phyloP scores from a whole-genome alignment of 2,329 filamentous ascomycete species.

The Fusarium drepaniforme region DNA sequence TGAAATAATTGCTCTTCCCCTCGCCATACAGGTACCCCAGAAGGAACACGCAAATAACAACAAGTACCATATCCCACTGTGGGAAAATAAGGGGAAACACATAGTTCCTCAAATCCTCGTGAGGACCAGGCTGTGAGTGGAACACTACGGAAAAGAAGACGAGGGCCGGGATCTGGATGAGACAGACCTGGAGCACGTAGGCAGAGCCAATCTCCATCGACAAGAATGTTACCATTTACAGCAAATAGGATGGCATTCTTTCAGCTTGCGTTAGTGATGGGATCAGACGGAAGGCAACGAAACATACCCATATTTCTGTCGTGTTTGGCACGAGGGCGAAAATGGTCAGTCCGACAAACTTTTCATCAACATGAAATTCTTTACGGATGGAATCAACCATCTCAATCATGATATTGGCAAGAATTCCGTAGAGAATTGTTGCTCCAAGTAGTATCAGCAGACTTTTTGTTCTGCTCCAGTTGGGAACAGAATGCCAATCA shows the following conservation, averaged over 20 bases:
- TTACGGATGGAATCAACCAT: not conserved
- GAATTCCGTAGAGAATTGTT: not conserved
- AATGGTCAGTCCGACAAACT: not conserved
- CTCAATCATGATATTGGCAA: not conserved
- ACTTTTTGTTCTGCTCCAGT: not conserved
- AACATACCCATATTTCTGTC: not conserved
- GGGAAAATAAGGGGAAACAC: not conserved
- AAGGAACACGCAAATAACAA: not conserved
- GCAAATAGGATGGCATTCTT: not conserved
- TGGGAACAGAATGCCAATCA: not conserved
- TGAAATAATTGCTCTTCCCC: not conserved
- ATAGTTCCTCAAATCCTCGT: not conserved
- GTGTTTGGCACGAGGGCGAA: not conserved
- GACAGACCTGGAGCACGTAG: not conserved
- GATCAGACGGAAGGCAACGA: not conserved
- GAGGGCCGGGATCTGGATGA: not conserved
- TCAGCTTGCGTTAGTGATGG: not conserved
- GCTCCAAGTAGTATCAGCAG: not conserved
- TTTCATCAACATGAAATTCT: not conserved
- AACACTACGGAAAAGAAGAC: not conserved
- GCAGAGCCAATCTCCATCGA: not conserved
- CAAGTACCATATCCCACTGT: constrained; percentile 4
- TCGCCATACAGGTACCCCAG: not conserved
- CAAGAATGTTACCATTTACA: not conserved
- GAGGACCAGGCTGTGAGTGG: not conserved